Evolutionary conservation across 2,329 filamentous ascomycete genomes (phyloP), one percentile per base, ranked within the genome.

Genomic region (Ustulina deusta): DNA sequence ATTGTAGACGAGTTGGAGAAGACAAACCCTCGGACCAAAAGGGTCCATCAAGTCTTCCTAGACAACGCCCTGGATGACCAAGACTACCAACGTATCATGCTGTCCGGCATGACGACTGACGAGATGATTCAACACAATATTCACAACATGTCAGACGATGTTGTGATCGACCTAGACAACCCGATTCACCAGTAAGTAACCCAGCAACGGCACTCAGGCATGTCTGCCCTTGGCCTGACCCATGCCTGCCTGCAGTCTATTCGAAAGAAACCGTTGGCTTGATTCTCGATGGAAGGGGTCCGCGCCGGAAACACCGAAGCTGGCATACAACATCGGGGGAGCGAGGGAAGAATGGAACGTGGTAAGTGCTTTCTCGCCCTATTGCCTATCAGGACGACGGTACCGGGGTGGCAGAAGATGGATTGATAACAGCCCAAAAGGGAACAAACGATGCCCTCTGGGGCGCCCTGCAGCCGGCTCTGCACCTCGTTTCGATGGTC

Each of bases 21-120:
- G 7, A n/a, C 34, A 2, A 49, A 65, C 6, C 63, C 64, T 0
- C 6, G 38, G 0, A 57, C 65, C 17, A 32, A 17, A 5, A 15
- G 63, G 0, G 61, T 69, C 2, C 72, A 77, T 48, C 32, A 42
- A 3, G 65, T 40, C 7, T 74, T 73, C 55, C 32, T 77, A 1
- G 6, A 68, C 1, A 71, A 68, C n/a, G 61, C 70, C 10, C 38
- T 68, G 15, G 55, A 68, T 5, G 76, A 78, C 51, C 73, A 77
- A 40, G 71, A 77, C 29, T 77, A 66, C 10, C 76, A 78, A 40
- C 73, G 76, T 1, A 0, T 74, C 1, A 0, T 77, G 0, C 69
- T 77, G 10, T 3, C n/a, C 0, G 73, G 72, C n/a, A 1, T 74
- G 55, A 77, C 75, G 20, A 76, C 72, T 0, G 76, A 78, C 48